These are phyloP conservation scores for Aureobasidium sp. DNA, from an alignment of 2,329 filamentous ascomycete genomes.

Conservation along the genomic window DNA sequence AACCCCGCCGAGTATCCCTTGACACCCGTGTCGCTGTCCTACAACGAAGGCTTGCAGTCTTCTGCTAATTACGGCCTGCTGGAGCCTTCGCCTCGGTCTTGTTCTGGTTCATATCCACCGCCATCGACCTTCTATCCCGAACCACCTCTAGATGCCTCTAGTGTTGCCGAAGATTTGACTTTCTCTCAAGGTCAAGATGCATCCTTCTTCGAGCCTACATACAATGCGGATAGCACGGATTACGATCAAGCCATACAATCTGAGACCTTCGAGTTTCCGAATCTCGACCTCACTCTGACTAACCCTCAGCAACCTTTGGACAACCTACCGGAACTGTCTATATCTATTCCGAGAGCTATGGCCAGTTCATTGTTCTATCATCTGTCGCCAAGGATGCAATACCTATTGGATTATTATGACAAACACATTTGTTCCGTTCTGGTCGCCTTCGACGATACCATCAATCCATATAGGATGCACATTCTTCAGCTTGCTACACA, in stretches of 20 bases:
- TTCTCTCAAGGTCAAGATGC: background rate
- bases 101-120: background rate
- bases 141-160: background rate
- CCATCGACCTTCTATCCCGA: background rate
- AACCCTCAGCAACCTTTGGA: background rate
- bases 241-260: constrained; percentile 4
- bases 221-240: background rate
- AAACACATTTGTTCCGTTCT: constrained; percentile 87
- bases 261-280: constrained; percentile 3
- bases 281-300: background rate
- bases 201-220: background rate
- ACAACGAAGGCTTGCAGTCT: background rate
- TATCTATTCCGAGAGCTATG: constrained; percentile 22
- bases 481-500: constrained; percentile 68
- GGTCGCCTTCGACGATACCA: constrained; percentile 79
- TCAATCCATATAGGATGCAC: constrained; percentile 78
- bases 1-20: background rate
- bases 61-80: background rate
- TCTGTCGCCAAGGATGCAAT: constrained; percentile 70
- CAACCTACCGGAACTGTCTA: background rate
- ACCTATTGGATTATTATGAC: constrained; percentile 88
- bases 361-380: constrained; percentile 38
- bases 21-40: background rate
- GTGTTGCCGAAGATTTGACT: background rate
- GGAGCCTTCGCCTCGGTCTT: background rate